These are phyloP conservation scores for Beverwykella pulmonaria DNA, from an alignment of 495 filamentous ascomycete species.

Conservation along the genomic window DNA sequence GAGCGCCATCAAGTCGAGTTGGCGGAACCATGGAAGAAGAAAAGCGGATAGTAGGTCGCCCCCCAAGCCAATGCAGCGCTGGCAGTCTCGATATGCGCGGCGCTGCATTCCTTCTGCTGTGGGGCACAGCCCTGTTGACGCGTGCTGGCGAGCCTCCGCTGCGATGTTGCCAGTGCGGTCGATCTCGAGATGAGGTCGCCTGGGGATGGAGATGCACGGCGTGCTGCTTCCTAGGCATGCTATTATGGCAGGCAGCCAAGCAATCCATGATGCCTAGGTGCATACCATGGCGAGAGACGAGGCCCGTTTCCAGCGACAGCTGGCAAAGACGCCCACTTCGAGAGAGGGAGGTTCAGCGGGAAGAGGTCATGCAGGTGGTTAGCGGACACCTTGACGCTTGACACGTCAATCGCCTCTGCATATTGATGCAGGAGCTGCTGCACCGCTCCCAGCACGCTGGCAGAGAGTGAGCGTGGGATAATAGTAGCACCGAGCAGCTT, in stretches of 20 bases:
- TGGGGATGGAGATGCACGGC: no score
- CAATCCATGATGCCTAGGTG: conserved; percentile 1
- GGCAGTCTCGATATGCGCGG: conserved; percentile 15
- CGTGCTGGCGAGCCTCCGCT: conserved; percentile 14
- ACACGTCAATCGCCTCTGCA: conserved; percentile 38
- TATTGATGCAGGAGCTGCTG: conserved; percentile 41
- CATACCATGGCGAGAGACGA: not conserved
- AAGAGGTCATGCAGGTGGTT: conserved; percentile 27
- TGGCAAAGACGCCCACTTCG: conserved; percentile 36
- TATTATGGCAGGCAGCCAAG: no score
- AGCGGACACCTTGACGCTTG: conserved; percentile 25
- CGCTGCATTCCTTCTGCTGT: no score
- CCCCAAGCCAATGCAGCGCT: conserved; percentile 20
- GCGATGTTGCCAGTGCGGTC: conserved; percentile 14
- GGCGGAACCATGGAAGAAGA: conserved; percentile 18
- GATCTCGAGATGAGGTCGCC: not conserved
- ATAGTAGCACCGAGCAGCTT: conserved; percentile 27
- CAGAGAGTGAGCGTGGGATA: conserved; percentile 32
- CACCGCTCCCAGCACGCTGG: conserved; percentile 20
- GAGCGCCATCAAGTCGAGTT: conserved; percentile 4
- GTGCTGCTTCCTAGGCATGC: no score
- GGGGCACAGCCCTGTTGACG: conserved; percentile 14
- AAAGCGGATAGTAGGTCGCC: conserved; percentile 12
- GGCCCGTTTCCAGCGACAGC: conserved; percentile 33
- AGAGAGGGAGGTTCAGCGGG: conserved; percentile 3